Base-by-base conservation (phyloP, 108 stramenopile genomes). In the Fistulifera pelliculosa region DNA sequence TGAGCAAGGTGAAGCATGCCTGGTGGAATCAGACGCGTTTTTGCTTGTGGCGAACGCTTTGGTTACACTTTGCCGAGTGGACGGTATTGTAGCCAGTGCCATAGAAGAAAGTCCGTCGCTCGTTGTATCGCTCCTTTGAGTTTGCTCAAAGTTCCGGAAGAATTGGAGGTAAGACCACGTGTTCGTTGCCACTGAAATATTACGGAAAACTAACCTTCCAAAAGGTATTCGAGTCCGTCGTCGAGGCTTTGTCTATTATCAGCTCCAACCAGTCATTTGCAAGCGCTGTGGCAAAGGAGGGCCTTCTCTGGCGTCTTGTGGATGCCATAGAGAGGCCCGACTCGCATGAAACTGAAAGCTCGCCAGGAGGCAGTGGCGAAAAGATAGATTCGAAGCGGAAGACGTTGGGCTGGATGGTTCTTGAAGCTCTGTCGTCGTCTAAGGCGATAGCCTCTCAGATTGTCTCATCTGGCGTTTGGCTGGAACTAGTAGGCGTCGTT, bases 401-500 rank as follows among this genome's bases (percentile, higher is more conserved):
- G 42, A 47, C 69, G 14, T 27, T 58, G 50, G 74, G 74, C 7
- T 84, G 82, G 82, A 38, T 47, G 21, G 47, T 80, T 14, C 51
- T 84, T 13, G 82, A 84, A 51, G 59, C 75, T 11, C 50, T 84
- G 22, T 68, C 74, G 1, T 77, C 76, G 15, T 75, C 82, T 27
- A 56, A 76, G 4, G 68, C 69, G 22, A 47, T 84, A 19, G 78
- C 77, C n/a, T n/a, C 52, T 13, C 60, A 65, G 44, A 41, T 84
- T 27, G 52, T 76, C 2, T 56, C 68, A 24, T 69, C 76, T 16
- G 57, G 68, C 4, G 78, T 65, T 27, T 84, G 78, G 82, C 35
- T 84, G 10, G 82, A 84, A 56, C 45, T 84, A 16, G 52, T 84
- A 16, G 78, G 78, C 10, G 77, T 84, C 53, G 48, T 76, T 17